phyloP scores from a whole-genome alignment of 768 basidiomycete genomes.

The Boletus speciosus region DNA sequence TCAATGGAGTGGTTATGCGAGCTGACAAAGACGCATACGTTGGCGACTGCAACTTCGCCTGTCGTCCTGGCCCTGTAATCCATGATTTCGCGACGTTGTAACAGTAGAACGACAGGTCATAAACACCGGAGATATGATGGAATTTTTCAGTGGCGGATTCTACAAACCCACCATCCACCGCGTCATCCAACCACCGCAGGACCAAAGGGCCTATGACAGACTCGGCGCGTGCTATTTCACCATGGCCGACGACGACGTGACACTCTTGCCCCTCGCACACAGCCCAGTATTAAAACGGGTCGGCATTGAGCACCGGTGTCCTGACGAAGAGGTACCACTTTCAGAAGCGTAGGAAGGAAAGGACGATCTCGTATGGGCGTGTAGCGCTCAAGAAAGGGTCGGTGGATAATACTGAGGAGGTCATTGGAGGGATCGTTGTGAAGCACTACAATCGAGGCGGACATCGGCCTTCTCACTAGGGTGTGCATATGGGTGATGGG shows the following conservation, averaged over 20 bases:
- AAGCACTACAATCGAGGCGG: constrained; percentile 51
- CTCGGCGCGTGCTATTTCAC: constrained; percentile 57
- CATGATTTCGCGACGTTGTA: neutral
- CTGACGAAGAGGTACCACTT: constrained; percentile 41
- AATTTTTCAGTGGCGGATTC: constrained; percentile 56
- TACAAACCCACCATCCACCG: constrained; percentile 60
- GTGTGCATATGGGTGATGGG: too few species aligned
- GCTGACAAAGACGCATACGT: too few species aligned
- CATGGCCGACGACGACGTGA: constrained; percentile 49
- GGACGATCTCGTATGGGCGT: constrained; percentile 51
- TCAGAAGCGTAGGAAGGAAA: constrained; percentile 46
- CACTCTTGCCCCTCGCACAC: constrained; percentile 40
- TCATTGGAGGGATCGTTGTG: constrained; percentile 50
- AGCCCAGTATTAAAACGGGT: constrained; percentile 47
- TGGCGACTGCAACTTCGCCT: too few species aligned
- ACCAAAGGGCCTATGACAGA: constrained; percentile 47
- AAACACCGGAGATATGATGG: constrained; percentile 50
- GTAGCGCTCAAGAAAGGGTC: constrained; percentile 16
- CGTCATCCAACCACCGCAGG: constrained; percentile 52
- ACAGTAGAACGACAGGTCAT: constrained; percentile 40
- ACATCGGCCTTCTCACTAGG: neutral
- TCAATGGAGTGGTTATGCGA: too few species aligned
- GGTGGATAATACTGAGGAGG: constrained; percentile 42
- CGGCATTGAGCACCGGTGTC: constrained; percentile 37
- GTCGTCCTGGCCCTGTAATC: neutral